These are phyloP conservation scores for Annulohypoxylon moriforme DNA, from an alignment of 495 filamentous ascomycete species.

Conservation along the genomic window DNA sequence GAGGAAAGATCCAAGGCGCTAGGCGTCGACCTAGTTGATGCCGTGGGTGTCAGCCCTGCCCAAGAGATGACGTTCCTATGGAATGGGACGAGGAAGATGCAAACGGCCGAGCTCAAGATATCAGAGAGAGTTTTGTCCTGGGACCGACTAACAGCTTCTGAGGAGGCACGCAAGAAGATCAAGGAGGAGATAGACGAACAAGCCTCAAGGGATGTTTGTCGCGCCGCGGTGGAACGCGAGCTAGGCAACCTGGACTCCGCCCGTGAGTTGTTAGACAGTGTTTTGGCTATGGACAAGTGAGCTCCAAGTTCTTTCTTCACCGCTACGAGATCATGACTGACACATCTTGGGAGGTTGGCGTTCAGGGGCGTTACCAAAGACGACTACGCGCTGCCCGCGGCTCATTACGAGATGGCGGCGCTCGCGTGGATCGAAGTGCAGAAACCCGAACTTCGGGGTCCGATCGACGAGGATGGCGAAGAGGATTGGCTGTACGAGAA, in stretches of 20 bases:
- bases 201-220: conserved; percentile 72
- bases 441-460: conserved; percentile 36
- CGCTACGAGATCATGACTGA: background rate
- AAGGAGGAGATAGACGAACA: conserved; percentile 81
- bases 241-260: conserved; percentile 71
- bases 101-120: conserved; percentile 67
- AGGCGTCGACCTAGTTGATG: conserved; percentile 79
- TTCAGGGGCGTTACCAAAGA: conserved; percentile 83
- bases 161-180: conserved; percentile 67
- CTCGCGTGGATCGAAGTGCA: conserved; percentile 76
- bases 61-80: conserved; percentile 98
- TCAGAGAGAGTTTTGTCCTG: conserved; percentile 74
- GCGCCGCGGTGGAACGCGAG: conserved; percentile 74
- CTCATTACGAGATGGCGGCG: conserved; percentile 90
- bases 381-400: conserved; percentile 82
- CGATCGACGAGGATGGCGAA: conserved; percentile 39
- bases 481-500: conserved; percentile 63
- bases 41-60: conserved; percentile 81
- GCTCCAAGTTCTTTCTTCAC: conserved; percentile 18
- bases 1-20: conserved; percentile 78
- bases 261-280: conserved; percentile 68
- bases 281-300: conserved; percentile 71
- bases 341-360: conserved; percentile 53
- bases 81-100: conserved; percentile 85
- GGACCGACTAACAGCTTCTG: conserved; percentile 65